These are phyloP conservation scores for Rhynchosporium agropyri DNA, from an alignment of 2,329 filamentous ascomycete genomes.

Conservation along the genomic window DNA sequence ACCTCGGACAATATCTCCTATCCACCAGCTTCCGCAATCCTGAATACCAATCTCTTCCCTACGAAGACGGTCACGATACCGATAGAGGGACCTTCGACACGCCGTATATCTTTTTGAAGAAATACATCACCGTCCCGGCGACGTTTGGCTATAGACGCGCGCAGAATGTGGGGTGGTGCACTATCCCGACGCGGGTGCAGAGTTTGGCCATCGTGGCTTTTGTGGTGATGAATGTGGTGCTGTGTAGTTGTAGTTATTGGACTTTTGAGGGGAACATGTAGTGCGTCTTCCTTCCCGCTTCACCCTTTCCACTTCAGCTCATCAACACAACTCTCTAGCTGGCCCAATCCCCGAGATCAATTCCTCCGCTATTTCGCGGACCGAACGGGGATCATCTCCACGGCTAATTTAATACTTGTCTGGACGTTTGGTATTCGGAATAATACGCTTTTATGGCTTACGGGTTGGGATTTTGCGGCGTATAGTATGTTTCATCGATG, in stretches of 20 bases:
- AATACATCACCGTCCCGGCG: slow-evolving; percentile 46
- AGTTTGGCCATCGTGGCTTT: slow-evolving; percentile 3
- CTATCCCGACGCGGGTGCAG: slow-evolving; percentile 2
- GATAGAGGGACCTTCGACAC: neutral
- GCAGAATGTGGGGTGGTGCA: slow-evolving; percentile 24
- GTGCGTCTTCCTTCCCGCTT: neutral
- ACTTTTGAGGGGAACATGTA: neutral
- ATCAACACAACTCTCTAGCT: neutral
- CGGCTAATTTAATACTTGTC: neutral
- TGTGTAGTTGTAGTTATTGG: slow-evolving; percentile 1
- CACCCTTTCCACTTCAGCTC: neutral
- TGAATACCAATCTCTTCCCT: neutral
- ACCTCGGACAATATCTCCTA: slow-evolving; percentile 30
- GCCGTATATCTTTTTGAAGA: slow-evolving; percentile 40
- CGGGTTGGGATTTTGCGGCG: slow-evolving; percentile 8
- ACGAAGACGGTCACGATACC: neutral
- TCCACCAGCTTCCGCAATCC: neutral
- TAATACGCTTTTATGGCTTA: neutral
- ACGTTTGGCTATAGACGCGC: slow-evolving; percentile 49
- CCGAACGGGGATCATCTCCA: neutral
- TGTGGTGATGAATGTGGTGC: neutral
- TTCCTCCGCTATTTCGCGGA: slow-evolving; percentile 1
- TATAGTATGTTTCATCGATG: slow-evolving; percentile 9
- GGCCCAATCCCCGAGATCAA: neutral
- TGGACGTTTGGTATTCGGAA: neutral